Conservation (phyloP, 345 rosid species). For the Euphorbia peplus region DNA sequence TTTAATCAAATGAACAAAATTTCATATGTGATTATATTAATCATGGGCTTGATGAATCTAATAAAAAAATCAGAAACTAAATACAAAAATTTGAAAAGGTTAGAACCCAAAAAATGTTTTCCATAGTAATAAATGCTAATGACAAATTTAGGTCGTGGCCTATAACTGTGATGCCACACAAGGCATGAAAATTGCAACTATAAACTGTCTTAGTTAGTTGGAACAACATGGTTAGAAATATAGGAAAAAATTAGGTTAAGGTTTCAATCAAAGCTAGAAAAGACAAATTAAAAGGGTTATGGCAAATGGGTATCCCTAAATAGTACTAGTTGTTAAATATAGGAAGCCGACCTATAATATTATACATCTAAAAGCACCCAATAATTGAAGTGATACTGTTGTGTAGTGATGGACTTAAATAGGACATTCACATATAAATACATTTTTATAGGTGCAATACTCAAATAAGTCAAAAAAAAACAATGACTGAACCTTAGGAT, state of each 20-base stretch:
- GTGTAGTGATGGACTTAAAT: not conserved
- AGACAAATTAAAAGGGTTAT: not conserved
- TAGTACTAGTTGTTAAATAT: not conserved
- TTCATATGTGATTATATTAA: no score
- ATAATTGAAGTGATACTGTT: conserved; percentile 16
- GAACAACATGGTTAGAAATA: no score
- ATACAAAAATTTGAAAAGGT: no score
- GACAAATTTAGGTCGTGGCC: not conserved
- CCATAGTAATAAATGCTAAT: not conserved
- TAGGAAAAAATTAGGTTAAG: not conserved
- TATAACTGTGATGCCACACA: not conserved
- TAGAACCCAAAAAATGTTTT: no score
- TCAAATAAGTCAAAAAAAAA: conserved; percentile 11
- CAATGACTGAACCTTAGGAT: not conserved
- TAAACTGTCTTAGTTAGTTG: conserved; percentile 2
- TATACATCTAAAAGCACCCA: not conserved
- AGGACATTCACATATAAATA: not conserved
- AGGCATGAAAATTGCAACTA: not conserved
- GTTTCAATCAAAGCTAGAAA: not conserved
- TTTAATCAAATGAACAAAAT: no score
- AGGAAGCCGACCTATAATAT: conserved; percentile 7
- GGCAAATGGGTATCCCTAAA: not conserved
- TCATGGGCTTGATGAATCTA: no score
- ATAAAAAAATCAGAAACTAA: no score
- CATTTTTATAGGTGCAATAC: not conserved